These are phyloP conservation scores for Chalciporus pseudorubinellus DNA, from an alignment of 768 basidiomycete species.

Conservation along the genomic window DNA sequence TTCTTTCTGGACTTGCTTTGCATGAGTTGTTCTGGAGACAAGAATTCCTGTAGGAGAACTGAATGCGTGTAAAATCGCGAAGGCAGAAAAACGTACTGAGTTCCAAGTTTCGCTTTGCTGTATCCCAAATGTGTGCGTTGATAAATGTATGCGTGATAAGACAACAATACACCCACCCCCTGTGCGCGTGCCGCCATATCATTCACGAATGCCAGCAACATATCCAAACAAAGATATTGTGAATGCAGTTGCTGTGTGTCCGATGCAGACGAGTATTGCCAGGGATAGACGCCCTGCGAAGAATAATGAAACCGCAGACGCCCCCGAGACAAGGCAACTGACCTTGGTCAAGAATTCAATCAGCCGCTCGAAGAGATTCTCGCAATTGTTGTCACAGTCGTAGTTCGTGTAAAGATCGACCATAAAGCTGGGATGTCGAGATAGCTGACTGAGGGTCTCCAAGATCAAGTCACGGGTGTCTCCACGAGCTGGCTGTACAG, in stretches of 20 bases:
- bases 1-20: slow-evolving; percentile 83
- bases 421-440: slow-evolving; percentile 86
- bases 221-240: slow-evolving; percentile 86
- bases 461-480: slow-evolving; percentile 88
- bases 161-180: slow-evolving; percentile 35
- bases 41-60: slow-evolving; percentile 44
- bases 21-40: slow-evolving; percentile 54
- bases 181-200: slow-evolving; percentile 76
- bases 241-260: slow-evolving; percentile 71
- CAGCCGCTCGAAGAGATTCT: slow-evolving; percentile 90
- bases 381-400: slow-evolving; percentile 95
- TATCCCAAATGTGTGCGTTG: not conserved
- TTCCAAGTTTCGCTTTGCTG: slow-evolving; percentile 60
- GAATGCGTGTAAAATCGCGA: not conserved
- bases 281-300: slow-evolving; percentile 74
- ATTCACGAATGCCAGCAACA: slow-evolving; percentile 82
- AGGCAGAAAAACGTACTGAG: slow-evolving; percentile 40
- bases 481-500: slow-evolving; percentile 75
- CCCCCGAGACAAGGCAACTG: slow-evolving; percentile 14
- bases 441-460: slow-evolving; percentile 80
- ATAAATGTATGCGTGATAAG: slow-evolving; percentile 9
- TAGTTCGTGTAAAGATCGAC: slow-evolving; percentile 95
- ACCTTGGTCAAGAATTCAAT: slow-evolving; percentile 89
- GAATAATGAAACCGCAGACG: slow-evolving; percentile 3
- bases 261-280: slow-evolving; percentile 52